phyloP scores from a whole-genome alignment of 331 rosid genomes.

The Acacia concinna region DNA sequence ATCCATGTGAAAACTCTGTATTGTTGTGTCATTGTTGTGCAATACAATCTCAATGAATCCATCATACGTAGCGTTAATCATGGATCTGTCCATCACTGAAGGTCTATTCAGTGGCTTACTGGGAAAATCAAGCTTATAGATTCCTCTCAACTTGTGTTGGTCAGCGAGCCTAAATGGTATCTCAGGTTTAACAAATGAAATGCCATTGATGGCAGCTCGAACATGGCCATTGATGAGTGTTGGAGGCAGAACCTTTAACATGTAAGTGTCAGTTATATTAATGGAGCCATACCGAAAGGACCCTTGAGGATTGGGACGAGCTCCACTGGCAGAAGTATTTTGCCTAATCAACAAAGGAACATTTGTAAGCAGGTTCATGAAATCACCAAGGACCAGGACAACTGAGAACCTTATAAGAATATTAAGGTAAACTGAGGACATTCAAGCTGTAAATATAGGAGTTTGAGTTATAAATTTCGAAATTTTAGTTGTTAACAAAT shows the following conservation, averaged over 20 bases:
- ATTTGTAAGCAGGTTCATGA: neutral
- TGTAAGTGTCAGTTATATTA: conserved; percentile 68
- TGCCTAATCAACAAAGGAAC: conserved; percentile 46
- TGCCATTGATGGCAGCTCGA: conserved; percentile 73
- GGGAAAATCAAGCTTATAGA: conserved; percentile 85
- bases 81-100: conserved; percentile 60
- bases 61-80: conserved; percentile 76
- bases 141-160: conserved; percentile 56
- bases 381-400: neutral
- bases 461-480: neutral
- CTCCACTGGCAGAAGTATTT: conserved; percentile 89
- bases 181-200: conserved; percentile 69
- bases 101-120: conserved; percentile 54
- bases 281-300: conserved; percentile 78
- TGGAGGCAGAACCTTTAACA: conserved; percentile 54
- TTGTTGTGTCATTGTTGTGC: conserved; percentile 73
- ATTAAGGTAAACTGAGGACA: neutral
- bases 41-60: conserved; percentile 85
- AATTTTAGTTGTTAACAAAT: neutral
- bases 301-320: conserved; percentile 98
- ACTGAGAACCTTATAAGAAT: neutral
- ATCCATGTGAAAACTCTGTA: conserved; percentile 76
- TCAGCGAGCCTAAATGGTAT: conserved; percentile 86
- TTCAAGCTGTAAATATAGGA: neutral
- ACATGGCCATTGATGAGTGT: conserved; percentile 47